A percentile compares a stretch with the other conserved stretches of the same genome.
phyloP scores from a whole-genome alignment of 306 rosid genomes.

The Fagus sylvatica region DNA sequence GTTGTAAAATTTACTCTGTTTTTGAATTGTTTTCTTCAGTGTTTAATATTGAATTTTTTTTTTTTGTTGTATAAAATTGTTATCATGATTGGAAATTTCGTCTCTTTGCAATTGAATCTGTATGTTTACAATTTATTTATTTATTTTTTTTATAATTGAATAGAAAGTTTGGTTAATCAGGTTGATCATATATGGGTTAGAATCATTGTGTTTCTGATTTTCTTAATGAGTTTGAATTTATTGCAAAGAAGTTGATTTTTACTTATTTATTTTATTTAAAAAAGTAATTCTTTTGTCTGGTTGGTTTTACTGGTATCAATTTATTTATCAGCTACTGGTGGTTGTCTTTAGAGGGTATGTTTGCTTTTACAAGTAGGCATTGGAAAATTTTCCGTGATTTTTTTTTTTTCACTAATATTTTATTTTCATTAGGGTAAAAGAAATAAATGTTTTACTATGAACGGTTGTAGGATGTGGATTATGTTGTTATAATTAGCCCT shows the following conservation, averaged over 20 bases:
- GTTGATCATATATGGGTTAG: neutral
- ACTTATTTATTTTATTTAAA: neutral
- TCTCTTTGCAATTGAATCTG: neutral
- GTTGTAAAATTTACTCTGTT: neutral
- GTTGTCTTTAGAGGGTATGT: neutral
- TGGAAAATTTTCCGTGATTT: neutral
- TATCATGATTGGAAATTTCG: neutral
- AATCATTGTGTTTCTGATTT: neutral
- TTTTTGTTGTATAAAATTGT: neutral
- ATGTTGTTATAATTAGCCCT: neutral
- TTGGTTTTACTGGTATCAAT: neutral
- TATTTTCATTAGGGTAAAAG: neutral
- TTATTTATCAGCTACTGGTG: neutral
- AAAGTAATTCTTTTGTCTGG: neutral
- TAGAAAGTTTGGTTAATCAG: neutral
- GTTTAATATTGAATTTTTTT: neutral
- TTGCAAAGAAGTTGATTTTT: neutral
- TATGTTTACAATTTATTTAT: neutral
- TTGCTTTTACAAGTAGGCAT: neutral
- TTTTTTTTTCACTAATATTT: too few species aligned
- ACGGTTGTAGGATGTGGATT: neutral
- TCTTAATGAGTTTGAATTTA: neutral
- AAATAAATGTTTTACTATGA: neutral
- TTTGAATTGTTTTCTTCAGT: neutral
- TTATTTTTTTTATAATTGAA: neutral